phyloP scores from a whole-genome alignment of 176 grass and related monocot genomes.

The Lolium multiflorum region DNA sequence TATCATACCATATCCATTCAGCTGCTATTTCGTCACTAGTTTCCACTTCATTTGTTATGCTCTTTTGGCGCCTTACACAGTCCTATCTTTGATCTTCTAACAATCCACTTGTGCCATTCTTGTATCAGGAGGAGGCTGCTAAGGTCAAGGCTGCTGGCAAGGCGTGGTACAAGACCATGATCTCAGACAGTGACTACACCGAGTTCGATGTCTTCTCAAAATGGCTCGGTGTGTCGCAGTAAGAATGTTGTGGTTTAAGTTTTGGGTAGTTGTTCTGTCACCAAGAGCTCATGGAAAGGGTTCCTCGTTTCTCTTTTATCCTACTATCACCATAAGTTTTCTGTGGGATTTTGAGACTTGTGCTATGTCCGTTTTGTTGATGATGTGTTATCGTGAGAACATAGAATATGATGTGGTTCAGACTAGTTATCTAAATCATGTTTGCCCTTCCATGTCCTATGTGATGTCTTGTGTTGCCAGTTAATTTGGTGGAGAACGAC shows the following conservation, averaged over 20 bases:
- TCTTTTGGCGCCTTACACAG: neutral
- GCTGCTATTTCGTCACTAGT: neutral
- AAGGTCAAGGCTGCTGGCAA: conserved; percentile 75
- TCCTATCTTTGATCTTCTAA: neutral
- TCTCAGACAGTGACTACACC: conserved; percentile 73
- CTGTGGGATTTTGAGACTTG: conserved; percentile 1
- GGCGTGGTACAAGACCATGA: conserved; percentile 87
- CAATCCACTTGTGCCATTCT: neutral
- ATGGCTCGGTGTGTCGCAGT: conserved; percentile 77
- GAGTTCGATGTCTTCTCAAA: conserved; percentile 86
- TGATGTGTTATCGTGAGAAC: conserved; percentile 34
- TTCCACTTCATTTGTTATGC: neutral
- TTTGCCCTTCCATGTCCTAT: neutral
- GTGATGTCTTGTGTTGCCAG: neutral
- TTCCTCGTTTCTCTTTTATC: conserved; percentile 29
- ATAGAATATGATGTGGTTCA: conserved; percentile 34
- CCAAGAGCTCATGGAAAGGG: neutral
- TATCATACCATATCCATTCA: neutral
- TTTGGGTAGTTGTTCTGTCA: conserved; percentile 36
- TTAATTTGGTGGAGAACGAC: neutral
- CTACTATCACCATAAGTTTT: conserved; percentile 16
- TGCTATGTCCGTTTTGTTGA: conserved; percentile 19
- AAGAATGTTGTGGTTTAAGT: conserved; percentile 39
- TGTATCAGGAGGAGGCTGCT: conserved; percentile 48
- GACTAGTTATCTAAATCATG: conserved; percentile 25